phyloP scores from a whole-genome alignment of 768 basidiomycete species.

The Arthromyces matolae region DNA sequence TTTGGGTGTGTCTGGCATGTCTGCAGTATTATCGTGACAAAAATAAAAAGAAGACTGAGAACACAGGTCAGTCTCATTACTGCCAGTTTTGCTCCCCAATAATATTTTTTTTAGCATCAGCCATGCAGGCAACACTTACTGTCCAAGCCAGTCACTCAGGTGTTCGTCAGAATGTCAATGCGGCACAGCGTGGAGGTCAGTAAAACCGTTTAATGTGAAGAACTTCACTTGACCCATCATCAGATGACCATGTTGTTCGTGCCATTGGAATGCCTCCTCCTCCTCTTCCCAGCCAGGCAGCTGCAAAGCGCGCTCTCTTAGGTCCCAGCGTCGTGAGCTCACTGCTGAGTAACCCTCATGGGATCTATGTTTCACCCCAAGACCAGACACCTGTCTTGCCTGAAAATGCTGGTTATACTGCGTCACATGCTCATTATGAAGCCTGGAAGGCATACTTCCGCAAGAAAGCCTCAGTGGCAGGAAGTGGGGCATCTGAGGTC shows the following conservation, averaged over 20 bases:
- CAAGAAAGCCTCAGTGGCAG: neutral
- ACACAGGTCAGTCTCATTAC: no score
- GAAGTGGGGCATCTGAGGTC: neutral
- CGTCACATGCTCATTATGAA: neutral
- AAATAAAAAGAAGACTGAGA: no score
- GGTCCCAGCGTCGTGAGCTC: neutral
- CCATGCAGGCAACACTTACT: no score
- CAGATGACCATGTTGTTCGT: neutral
- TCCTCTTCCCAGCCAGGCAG: neutral
- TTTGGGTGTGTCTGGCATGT: neutral
- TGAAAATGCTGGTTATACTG: neutral
- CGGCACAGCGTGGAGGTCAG: neutral
- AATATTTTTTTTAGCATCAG: no score
- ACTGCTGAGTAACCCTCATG: neutral
- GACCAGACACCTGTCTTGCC: neutral
- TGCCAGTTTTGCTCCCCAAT: no score
- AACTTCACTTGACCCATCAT: neutral
- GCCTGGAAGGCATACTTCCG: neutral
- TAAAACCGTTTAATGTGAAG: no score
- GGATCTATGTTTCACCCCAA: neutral
- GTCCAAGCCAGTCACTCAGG: neutral
- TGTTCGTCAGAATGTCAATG: neutral
- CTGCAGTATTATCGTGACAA: neutral
- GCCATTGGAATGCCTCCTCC: no score
- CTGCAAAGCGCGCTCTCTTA: neutral